Base-by-base conservation (phyloP, 768 basidiomycete genomes). In the Leccinum subtestaceum region DNA sequence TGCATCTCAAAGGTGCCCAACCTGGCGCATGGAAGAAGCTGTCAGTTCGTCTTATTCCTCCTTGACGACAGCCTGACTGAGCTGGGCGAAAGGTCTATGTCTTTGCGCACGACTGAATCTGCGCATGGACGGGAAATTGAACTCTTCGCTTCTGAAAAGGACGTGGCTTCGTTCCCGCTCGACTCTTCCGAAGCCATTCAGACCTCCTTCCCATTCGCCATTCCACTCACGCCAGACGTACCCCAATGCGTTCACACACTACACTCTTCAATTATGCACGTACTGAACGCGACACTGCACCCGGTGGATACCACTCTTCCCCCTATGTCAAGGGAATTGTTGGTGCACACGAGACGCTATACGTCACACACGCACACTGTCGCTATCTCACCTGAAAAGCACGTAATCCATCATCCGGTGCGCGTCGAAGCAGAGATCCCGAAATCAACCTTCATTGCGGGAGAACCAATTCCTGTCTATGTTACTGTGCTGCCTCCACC, bases 191-290 rank as follows among this genome's bases (percentile, higher is more conserved):
- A 75, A 19, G 59, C 75, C 23, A 75, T 86, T 58, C 87, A 88
- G 5, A 79, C 85, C 2, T 81, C 82, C 21, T 82, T 88, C 60
- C 85, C 88, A n/a, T 95, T 95, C 73, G 83, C 90, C 38, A 85
- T 95, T 60, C 90, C 89, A 11, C 79, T 95, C 54, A 83, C 80
- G 59, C 74, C 82, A 45, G 93, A 95, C 72, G 85, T 89, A 6
- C 93, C 93, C 0, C 90, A 94, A 70, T 91, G 89, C 43, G 78
- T 94, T 31, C 85, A 87, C 65, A 90, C 92, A 4, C 78, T 86
- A 15, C 82, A 83, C 61, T 94, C 93, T 2, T 83, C 85, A 1
- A 77, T 95, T 55, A 79, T 80, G 13, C 89, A 95, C 70, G 77
- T 80, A 15, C 77, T 95, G 48, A 85, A 81, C 12, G 93, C 88